Conservation (phyloP, 2,329 filamentous ascomycete genomes). For the Seiridium cupressi region DNA sequence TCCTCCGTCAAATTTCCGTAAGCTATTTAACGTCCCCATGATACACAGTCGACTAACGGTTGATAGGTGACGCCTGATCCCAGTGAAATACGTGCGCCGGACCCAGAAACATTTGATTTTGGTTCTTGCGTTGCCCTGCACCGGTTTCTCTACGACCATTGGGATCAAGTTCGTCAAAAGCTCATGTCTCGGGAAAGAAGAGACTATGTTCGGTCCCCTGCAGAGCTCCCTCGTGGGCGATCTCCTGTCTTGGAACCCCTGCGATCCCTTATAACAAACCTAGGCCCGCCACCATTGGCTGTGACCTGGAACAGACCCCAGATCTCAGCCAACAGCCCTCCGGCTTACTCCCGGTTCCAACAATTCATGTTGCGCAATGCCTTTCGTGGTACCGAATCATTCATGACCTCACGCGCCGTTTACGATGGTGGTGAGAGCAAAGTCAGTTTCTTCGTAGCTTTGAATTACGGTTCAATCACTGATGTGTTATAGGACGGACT, state of each 20-base stretch:
- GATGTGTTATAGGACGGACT: slow-evolving; percentile 52
- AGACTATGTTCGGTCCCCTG: slow-evolving; percentile 52
- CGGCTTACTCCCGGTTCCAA: slow-evolving; percentile 66
- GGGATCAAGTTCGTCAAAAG: slow-evolving; percentile 67
- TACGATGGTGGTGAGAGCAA: slow-evolving; percentile 72
- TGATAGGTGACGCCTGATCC: slow-evolving; percentile 45
- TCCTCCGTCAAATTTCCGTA: slow-evolving; percentile 66
- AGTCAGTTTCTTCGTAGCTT: slow-evolving; percentile 26
- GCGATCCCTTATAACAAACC: slow-evolving; percentile 60
- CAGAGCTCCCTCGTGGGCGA: slow-evolving; percentile 47
- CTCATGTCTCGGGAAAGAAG: slow-evolving; percentile 59
- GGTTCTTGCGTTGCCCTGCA: slow-evolving; percentile 69
- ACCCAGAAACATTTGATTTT: slow-evolving; percentile 61
- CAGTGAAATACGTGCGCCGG: slow-evolving; percentile 35
- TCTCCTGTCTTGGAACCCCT: slow-evolving; percentile 60
- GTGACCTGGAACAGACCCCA: slow-evolving; percentile 69
- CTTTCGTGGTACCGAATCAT: slow-evolving; percentile 62
- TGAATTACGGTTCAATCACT: neutral
- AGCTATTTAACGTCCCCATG: slow-evolving; percentile 19
- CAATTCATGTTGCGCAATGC: slow-evolving; percentile 72
- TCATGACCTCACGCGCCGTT: slow-evolving; percentile 62
- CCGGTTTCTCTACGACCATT: slow-evolving; percentile 69
- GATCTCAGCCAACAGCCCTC: slow-evolving; percentile 62
- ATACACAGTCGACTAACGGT: slow-evolving; percentile 15
- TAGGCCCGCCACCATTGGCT: slow-evolving; percentile 65